A percentile compares a stretch with the other conserved stretches of the same genome.
These are phyloP conservation scores for Saccharomyces kudriavzevii DNA, from an alignment of 805 yeast species.

Conservation along the genomic window DNA sequence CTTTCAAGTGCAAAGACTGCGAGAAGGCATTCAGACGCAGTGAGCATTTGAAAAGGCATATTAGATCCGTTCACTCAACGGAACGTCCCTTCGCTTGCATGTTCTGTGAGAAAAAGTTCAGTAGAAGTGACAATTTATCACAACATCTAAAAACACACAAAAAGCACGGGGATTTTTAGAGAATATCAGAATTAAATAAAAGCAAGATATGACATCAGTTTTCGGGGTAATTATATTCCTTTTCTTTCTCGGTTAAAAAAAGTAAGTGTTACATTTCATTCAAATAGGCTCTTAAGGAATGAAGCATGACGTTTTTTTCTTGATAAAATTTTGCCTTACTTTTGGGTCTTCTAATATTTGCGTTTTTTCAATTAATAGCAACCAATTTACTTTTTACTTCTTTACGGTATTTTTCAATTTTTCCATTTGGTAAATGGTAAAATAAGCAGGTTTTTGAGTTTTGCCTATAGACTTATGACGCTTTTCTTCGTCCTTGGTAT, in stretches of 20 bases:
- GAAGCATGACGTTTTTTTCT: not conserved
- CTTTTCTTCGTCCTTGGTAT: not conserved
- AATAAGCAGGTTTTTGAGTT: not conserved
- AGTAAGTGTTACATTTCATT: not conserved
- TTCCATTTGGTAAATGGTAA: not conserved
- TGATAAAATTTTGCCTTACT: not conserved
- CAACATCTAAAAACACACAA: slow-evolving; percentile 55
- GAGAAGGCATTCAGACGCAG: slow-evolving; percentile 47
- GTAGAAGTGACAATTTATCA: slow-evolving; percentile 58
- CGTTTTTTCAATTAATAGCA: not conserved
- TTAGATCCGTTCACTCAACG: slow-evolving; percentile 56
- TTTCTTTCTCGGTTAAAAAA: not conserved
- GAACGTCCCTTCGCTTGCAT: slow-evolving; percentile 54
- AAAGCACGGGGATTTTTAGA: slow-evolving; percentile 30
- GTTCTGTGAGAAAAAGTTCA: slow-evolving; percentile 52
- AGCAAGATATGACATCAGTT: not conserved
- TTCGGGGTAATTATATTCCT: not conserved
- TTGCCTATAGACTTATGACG: not conserved
- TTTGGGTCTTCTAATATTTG: not conserved
- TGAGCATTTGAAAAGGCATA: slow-evolving; percentile 62
- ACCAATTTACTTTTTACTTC: not conserved
- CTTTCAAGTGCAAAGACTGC: slow-evolving; percentile 35
- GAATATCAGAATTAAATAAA: not conserved
- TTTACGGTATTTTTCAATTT: not conserved
- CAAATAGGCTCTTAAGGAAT: not conserved